These are phyloP conservation scores for Phytophthora sojae DNA, from an alignment of 352 stramenopile genomes.

Conservation along the genomic window DNA sequence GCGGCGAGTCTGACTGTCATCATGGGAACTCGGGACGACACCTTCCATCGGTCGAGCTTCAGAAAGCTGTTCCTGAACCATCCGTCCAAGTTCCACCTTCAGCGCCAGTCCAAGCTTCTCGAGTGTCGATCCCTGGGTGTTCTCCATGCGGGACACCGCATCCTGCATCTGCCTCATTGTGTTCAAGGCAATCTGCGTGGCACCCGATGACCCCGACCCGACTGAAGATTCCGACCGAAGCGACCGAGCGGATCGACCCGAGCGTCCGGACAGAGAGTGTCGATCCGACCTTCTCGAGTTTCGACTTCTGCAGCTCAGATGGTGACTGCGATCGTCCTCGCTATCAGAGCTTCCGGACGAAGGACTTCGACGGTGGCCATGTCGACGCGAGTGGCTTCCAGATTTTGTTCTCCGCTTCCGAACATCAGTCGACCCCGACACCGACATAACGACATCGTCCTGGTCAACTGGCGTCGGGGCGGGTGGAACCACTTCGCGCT, in stretches of 20 bases:
- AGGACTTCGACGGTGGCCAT: not conserved
- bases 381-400: not conserved
- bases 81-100: not conserved
- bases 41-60: not conserved
- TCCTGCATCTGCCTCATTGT: conserved; percentile 1
- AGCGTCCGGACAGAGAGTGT: not conserved
- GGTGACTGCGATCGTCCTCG: not conserved
- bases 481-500: too few species aligned
- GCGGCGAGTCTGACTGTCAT: not conserved
- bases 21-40: not conserved
- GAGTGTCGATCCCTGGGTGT: not conserved
- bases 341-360: not conserved
- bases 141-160: not conserved
- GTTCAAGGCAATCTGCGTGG: conserved; percentile 1
- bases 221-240: not conserved
- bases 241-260: not conserved
- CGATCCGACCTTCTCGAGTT: too few species aligned
- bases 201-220: not conserved
- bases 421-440: not conserved
- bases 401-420: not conserved
- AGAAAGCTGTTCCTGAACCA: not conserved
- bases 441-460: not conserved
- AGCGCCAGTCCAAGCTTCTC: not conserved
- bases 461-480: too few species aligned
- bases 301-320: not conserved